Percentiles rank a stretch among this genome's conserved stretches.
Conservation (phyloP, 139 green algal species). For the Chlorella sp. region DNA sequence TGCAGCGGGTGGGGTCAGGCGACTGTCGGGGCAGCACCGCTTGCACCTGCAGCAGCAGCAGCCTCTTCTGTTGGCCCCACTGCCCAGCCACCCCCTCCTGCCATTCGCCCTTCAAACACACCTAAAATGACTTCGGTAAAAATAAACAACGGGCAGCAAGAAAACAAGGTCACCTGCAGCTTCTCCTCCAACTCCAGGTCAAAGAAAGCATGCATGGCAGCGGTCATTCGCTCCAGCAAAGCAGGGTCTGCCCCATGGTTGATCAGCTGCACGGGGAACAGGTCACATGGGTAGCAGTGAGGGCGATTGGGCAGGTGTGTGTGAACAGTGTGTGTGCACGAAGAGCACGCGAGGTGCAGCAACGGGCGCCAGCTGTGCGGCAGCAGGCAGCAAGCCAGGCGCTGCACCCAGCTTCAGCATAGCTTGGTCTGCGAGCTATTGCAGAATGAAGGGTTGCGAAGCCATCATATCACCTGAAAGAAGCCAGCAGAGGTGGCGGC, state of each 20-base stretch:
- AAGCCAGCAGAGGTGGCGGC: background rate
- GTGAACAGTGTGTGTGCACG: too few species aligned
- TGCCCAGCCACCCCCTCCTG: background rate
- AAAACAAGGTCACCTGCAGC: slow-evolving; percentile 5
- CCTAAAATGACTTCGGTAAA: too few species aligned
- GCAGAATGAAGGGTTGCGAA: too few species aligned
- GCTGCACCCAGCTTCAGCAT: too few species aligned
- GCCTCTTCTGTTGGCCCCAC: background rate
- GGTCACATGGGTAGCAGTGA: background rate
- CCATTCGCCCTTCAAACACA: too few species aligned
- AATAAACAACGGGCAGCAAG: background rate
- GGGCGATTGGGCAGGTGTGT: too few species aligned
- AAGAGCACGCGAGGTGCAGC: too few species aligned
- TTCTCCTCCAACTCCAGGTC: slow-evolving; percentile 24
- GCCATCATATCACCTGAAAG: background rate
- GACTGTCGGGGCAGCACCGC: too few species aligned
- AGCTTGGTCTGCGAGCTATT: too few species aligned
- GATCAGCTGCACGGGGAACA: slow-evolving; percentile 56
- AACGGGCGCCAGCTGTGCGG: too few species aligned
- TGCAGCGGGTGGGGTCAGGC: background rate
- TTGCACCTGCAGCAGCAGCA: background rate
- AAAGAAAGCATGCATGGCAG: slow-evolving; percentile 38
- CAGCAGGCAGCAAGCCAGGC: too few species aligned
- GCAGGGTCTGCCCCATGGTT: slow-evolving; percentile 46
- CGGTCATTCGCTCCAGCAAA: slow-evolving; percentile 22